phyloP scores from a whole-genome alignment of 352 stramenopile genomes.

The Blastocystis sp. region DNA sequence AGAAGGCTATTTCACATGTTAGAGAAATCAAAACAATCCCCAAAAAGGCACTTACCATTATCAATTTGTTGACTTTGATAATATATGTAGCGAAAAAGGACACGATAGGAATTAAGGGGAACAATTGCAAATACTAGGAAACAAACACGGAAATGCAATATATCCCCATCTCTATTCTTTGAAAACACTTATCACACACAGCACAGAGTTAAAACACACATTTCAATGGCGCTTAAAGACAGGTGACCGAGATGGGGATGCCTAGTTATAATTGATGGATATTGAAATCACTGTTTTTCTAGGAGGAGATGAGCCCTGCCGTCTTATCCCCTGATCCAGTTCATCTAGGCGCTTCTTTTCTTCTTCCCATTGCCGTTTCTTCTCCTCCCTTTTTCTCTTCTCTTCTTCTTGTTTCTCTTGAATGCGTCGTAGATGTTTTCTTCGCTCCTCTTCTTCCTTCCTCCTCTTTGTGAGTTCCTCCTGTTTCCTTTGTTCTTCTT shows the following conservation, averaged over 20 bases:
- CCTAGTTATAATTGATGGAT: background rate
- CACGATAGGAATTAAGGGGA: background rate
- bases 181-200: background rate
- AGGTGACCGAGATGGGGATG: background rate
- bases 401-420: constrained; percentile 33
- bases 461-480: background rate
- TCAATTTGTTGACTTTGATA: constrained; percentile 66
- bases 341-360: constrained; percentile 46
- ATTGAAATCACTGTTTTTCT: background rate
- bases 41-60: constrained; percentile 53
- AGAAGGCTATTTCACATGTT: constrained; percentile 78
- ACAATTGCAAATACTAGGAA: background rate
- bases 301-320: background rate
- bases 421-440: background rate
- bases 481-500: background rate
- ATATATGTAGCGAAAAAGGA: background rate
- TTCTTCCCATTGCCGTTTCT: constrained; percentile 29
- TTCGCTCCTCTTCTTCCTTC: background rate
- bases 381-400: constrained; percentile 12
- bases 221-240: background rate
- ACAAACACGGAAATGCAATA: background rate
- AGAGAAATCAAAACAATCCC: background rate
- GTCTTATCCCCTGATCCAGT: background rate
- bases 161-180: background rate
- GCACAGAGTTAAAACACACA: background rate